A percentile compares a stretch with the other conserved stretches of the same genome.
Conservation (phyloP, 208 protist genomes). For the Crithidia fasciculata region DNA sequence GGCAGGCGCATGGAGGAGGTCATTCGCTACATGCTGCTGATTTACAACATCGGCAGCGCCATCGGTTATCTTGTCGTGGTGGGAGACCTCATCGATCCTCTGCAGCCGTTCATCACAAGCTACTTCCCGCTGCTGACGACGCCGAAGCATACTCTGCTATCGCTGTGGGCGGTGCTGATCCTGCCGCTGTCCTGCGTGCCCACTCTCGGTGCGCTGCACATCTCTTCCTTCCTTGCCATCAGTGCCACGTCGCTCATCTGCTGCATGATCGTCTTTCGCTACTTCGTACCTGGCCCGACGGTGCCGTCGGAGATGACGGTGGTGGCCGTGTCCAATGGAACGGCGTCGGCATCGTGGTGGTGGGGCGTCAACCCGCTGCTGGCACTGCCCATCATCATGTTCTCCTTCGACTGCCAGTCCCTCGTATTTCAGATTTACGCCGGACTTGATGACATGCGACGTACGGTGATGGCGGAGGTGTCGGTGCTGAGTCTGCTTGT, state of each 20-base stretch:
- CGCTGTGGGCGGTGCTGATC: conserved; percentile 69
- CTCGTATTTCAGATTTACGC: conserved; percentile 85
- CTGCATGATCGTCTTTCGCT: conserved; percentile 66
- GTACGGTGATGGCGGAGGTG: conserved; percentile 64
- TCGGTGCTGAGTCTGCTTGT: conserved; percentile 56
- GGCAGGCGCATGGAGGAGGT: conserved; percentile 55
- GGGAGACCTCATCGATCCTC: conserved; percentile 61
- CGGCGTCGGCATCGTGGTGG: conserved; percentile 39
- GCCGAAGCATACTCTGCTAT: conserved; percentile 59
- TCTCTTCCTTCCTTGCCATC: conserved; percentile 73
- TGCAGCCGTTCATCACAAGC: conserved; percentile 52
- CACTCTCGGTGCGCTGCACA: conserved; percentile 53
- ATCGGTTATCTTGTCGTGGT: conserved; percentile 78
- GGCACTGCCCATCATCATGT: conserved; percentile 81
- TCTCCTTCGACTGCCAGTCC: conserved; percentile 85
- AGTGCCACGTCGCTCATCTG: conserved; percentile 61
- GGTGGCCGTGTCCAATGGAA: conserved; percentile 17
- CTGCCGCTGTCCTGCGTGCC: conserved; percentile 75
- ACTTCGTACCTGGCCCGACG: conserved; percentile 52
- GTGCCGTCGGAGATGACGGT: conserved; percentile 18
- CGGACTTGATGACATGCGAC: conserved; percentile 57
- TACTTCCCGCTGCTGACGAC: conserved; percentile 55
- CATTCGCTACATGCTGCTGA: conserved; percentile 68
- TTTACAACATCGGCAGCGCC: conserved; percentile 65
- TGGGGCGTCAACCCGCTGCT: conserved; percentile 53